Evolutionary conservation across 768 basidiomycete genomes (phyloP), one percentile per base, ranked within the genome.

Genomic region (Flagelloscypha sp.): DNA sequence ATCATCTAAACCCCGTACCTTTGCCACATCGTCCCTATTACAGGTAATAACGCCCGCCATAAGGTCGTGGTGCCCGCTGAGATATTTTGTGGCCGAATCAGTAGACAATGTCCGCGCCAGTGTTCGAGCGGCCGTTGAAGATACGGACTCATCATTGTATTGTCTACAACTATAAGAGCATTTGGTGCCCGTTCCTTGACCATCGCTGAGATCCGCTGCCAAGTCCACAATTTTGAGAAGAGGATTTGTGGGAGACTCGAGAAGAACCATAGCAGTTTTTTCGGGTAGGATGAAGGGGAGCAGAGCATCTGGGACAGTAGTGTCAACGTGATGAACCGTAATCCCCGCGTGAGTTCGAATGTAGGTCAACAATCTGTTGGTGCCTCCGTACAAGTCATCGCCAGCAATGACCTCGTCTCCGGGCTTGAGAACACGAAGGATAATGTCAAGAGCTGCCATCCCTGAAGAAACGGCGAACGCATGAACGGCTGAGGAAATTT

Each of bases 61-160:
- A 44, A 99, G 77, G 55, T 99, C 95, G 59, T 99, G 95, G 52
- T 99, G 95, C 6, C 95, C 95, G 38, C 86, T 90, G 30, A 99
- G 70, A 58, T 98, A 98, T 55, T 99, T 99, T 16, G 95, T 98
- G 7, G 81, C 95, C 40, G 89, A 93, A 58, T 99, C 95, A n/a
- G 51, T 99, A 99, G 7, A 97, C 93, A 37, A 99, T 78, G 54
- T 99, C 95, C 31, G 88, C 88, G 11, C 94, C 95, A 37, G 34
- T 95, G 83, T 50, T 98, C 90, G 24, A 98, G 73, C 8, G 95
- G 95, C 38, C 93, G 66, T 54, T 94, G 92, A 6, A 98, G 68
- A 59, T 97, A 98, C 11, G 95, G 94, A 53, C 92, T 95, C 94
- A 98, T 97, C 95, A 98, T 98, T 41, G 95, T 98, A 55, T 99